These are phyloP conservation scores for Hibiscus syriacus DNA, from an alignment of 345 rosid genomes.

Conservation along the genomic window DNA sequence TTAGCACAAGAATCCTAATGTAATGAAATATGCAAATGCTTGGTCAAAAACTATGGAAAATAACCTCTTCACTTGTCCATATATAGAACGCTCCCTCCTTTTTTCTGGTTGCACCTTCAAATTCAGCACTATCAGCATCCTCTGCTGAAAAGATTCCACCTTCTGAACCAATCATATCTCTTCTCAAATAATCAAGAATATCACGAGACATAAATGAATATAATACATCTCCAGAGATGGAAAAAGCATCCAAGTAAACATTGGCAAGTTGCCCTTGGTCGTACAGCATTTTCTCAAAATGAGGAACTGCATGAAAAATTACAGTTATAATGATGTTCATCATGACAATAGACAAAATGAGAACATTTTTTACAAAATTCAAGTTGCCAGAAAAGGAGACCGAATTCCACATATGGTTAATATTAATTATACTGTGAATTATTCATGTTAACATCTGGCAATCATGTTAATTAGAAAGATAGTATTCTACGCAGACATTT, in stretches of 20 bases:
- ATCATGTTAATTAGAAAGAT: background rate
- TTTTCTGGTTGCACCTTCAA: constrained; percentile 47
- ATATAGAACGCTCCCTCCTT: constrained; percentile 87
- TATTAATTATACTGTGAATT: background rate
- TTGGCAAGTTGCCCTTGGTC: constrained; percentile 89
- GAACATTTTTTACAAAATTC: background rate
- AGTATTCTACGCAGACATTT: background rate
- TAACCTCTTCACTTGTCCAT: constrained; percentile 79
- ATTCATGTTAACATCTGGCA: background rate
- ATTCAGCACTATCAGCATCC: constrained; percentile 87
- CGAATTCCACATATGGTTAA: background rate
- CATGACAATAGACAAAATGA: background rate
- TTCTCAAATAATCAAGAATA: constrained; percentile 79
- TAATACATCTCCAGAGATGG: constrained; percentile 52
- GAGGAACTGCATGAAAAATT: constrained; percentile 67
- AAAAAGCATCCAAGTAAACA: constrained; percentile 71
- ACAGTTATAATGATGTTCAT: constrained; percentile 1
- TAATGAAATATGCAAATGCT: background rate
- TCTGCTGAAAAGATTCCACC: constrained; percentile 89
- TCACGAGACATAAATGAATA: constrained; percentile 60
- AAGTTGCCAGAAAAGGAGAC: background rate
- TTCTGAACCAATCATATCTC: constrained; percentile 80
- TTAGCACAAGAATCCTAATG: background rate
- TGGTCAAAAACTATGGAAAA: background rate
- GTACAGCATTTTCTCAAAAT: constrained; percentile 94